Conservation (phyloP, 2,329 filamentous ascomycete species). For the Teratosphaeria viscida region DNA sequence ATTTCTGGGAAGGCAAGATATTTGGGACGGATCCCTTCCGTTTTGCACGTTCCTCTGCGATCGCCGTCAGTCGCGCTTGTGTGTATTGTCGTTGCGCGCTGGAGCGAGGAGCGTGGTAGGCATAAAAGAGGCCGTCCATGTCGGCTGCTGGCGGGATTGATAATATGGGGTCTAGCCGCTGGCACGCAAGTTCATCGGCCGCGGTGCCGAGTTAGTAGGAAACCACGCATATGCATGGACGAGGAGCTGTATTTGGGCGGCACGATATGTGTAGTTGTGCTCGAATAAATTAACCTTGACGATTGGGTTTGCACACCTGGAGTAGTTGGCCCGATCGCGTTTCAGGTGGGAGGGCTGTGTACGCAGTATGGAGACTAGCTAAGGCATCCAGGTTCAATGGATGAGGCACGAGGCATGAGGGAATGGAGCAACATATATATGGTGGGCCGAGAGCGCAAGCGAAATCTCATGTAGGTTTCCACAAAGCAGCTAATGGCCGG, state of each 20-base stretch:
- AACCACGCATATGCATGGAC: not conserved
- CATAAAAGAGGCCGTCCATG: constrained; percentile 9
- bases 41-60: constrained; percentile 4
- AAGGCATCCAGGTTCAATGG: not conserved
- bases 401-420: not conserved
- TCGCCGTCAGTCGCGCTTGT: constrained; percentile 8
- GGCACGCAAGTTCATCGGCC: not conserved
- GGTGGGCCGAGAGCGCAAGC: not conserved
- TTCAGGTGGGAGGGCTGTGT: not conserved
- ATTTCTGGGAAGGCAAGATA: not conserved
- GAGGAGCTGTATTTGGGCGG: not conserved
- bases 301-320: not conserved
- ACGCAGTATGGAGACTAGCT: no score
- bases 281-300: not conserved
- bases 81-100: constrained; percentile 8
- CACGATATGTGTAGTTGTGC: not conserved
- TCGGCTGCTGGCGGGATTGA: not conserved
- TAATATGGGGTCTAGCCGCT: not conserved
- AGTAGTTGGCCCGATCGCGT: not conserved
- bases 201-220: not conserved
- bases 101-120: constrained; percentile 11
- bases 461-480: not conserved
- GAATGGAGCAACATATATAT: not conserved
- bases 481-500: not conserved
- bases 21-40: not conserved